Conservation (phyloP, 2,329 filamentous ascomycete genomes). For the Exophiala xenobiotica region DNA sequence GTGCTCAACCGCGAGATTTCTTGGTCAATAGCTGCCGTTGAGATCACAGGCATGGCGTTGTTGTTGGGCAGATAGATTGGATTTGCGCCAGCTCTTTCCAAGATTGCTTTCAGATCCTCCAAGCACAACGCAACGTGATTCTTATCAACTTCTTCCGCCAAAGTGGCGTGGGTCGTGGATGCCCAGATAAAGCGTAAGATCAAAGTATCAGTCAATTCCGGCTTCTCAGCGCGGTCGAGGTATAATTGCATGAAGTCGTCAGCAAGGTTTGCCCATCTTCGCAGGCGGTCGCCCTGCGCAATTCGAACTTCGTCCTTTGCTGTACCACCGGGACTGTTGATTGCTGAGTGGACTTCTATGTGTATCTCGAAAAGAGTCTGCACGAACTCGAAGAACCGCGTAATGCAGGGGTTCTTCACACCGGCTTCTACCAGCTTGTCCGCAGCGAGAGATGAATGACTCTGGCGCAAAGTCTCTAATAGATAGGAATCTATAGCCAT, state of each 20-base stretch:
- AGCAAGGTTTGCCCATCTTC: slow-evolving; percentile 60
- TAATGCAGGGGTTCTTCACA: slow-evolving; percentile 9
- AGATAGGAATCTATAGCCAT: slow-evolving; percentile 56
- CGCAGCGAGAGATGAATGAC: slow-evolving; percentile 26
- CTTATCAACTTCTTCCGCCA: slow-evolving; percentile 55
- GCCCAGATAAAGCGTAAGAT: slow-evolving; percentile 66
- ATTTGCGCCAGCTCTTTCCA: slow-evolving; percentile 50
- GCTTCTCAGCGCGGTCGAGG: slow-evolving; percentile 30
- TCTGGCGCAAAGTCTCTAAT: slow-evolving; percentile 42
- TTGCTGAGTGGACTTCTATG: slow-evolving; percentile 63
- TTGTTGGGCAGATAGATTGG: slow-evolving; percentile 74
- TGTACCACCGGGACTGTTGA: slow-evolving; percentile 60
- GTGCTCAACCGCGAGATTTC: slow-evolving; percentile 91
- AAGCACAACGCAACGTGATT: slow-evolving; percentile 63
- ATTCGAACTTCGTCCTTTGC: slow-evolving; percentile 52
- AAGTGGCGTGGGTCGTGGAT: slow-evolving; percentile 60
- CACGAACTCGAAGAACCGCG: slow-evolving; percentile 33
- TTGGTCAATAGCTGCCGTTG: slow-evolving; percentile 76
- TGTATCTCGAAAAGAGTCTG: slow-evolving; percentile 67
- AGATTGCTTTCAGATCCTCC: slow-evolving; percentile 59
- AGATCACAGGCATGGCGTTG: slow-evolving; percentile 82
- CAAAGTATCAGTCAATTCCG: slow-evolving; percentile 42
- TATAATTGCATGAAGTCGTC: slow-evolving; percentile 53
- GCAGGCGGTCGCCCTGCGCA: slow-evolving; percentile 58
- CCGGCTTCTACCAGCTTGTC: not conserved